These are phyloP conservation scores for Paracamarosporium sp. DNA, from an alignment of 2,329 filamentous ascomycete species.

Conservation along the genomic window DNA sequence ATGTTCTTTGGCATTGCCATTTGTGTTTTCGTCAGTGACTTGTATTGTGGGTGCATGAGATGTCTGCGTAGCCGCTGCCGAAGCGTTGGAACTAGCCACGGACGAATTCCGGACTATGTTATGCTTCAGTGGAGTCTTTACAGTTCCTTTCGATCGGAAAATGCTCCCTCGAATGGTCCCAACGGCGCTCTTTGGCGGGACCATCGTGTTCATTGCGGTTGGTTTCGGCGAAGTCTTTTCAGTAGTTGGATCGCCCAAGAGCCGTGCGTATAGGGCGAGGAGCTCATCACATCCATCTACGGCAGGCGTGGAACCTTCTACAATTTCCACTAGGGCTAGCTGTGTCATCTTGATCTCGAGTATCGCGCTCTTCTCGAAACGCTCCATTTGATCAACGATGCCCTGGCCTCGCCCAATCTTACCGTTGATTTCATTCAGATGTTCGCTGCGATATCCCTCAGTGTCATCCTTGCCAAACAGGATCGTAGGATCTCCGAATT, in stretches of 20 bases:
- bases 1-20: slow-evolving; percentile 41
- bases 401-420: slow-evolving; percentile 46
- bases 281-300: slow-evolving; percentile 90
- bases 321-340: slow-evolving; percentile 78
- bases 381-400: slow-evolving; percentile 79
- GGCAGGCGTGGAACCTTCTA: slow-evolving; percentile 83
- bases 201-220: slow-evolving; percentile 54
- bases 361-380: slow-evolving; percentile 82
- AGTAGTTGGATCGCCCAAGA: slow-evolving; percentile 71
- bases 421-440: slow-evolving; percentile 59
- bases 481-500: slow-evolving; percentile 75
- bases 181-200: slow-evolving; percentile 65
- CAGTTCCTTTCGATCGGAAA: slow-evolving; percentile 63
- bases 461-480: slow-evolving; percentile 69
- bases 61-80: slow-evolving; percentile 32
- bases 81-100: slow-evolving; percentile 30
- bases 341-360: slow-evolving; percentile 98
- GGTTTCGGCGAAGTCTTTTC: slow-evolving; percentile 46
- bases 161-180: slow-evolving; percentile 79
- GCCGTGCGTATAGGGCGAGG: slow-evolving; percentile 77
- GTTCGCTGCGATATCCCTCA: slow-evolving; percentile 67
- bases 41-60: slow-evolving; percentile 73
- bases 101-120: slow-evolving; percentile 29
- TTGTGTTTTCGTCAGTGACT: slow-evolving; percentile 69
- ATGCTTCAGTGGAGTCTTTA: slow-evolving; percentile 28